Base-by-base conservation (phyloP, 164 flowering plant genomes). In the Piper longum region DNA sequence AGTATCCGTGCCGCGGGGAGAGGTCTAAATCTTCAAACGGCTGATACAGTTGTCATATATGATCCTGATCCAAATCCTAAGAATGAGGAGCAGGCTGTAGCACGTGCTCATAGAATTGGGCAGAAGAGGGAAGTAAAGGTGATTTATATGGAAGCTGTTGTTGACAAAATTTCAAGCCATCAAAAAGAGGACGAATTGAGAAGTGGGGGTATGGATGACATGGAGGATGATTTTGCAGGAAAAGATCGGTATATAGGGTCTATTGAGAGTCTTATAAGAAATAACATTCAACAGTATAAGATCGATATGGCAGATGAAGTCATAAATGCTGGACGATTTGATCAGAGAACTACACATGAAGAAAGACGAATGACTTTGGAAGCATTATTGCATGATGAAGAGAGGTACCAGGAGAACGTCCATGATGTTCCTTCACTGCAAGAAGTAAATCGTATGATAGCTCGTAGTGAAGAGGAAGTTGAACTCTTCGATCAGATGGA, bases 231-330 rank as follows among this genome's bases (percentile, higher is more conserved):
- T 65, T 86, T 95, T 61, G 97, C 85, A 0, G 99, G 99, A n/a
- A 91, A 91, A 74, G 99, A 91, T 77, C 86, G 97, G 17, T 95
- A 89, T 74, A 78, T 89, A 56, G 99, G 97, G 56, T 89, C 99
- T n/a, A 95, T 95, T 70, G 99, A 95, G 81, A 78, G 97, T 70
- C 86, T 95, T 52, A 89, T 95, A 63, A 78, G 99, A 63, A 95
- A 88, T 71, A 95, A 95, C 64, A 95, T 95, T 72, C 99, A 95
- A 61, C 99, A 95, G 61, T 95, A 95, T 74, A 95, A 95, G 79
- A 95, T 95, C 66, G 99, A 95, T 69, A 95, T 95, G 99, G 99
- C 99, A 40, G 99, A 95, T 81, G 99, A 95, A 74, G 99, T 95
- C 43, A 95, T 95, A 67, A 95, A 95, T 84, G 99, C 99, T 61